Evolutionary conservation across 106 monocot species (phyloP).

Genomic region (Dendrobium nobile): DNA sequence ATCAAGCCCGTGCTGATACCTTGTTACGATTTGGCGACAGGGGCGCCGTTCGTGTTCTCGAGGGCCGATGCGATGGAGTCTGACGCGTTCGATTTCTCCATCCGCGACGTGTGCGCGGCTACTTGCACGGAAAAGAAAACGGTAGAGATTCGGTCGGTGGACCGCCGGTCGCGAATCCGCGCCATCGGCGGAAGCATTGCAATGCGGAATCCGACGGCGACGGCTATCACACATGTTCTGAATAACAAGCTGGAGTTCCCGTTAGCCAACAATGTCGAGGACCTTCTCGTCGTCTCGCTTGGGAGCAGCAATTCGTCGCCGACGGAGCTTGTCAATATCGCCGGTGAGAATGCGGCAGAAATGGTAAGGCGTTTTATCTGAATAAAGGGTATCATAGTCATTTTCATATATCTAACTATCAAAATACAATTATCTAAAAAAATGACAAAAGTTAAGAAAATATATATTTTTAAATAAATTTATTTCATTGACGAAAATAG

Average conservation of each 20-base stretch:
- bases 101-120: constrained; percentile 69
- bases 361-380: constrained; percentile 19
- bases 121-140: constrained; percentile 30
- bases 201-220: constrained; percentile 53
- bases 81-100: constrained; percentile 61
- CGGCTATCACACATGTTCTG: constrained; percentile 65
- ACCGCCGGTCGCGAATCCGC: constrained; percentile 18
- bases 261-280: constrained; percentile 32
- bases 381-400: too few species aligned
- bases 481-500: not conserved
- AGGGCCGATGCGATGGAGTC: constrained; percentile 75
- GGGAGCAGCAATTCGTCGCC: constrained; percentile 29
- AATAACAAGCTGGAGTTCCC: constrained; percentile 77
- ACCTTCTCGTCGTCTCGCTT: constrained; percentile 54
- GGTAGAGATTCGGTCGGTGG: constrained; percentile 16
- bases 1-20: constrained; percentile 71
- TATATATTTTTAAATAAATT: too few species aligned
- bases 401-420: too few species aligned
- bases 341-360: constrained; percentile 20
- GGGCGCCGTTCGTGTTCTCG: constrained; percentile 79
- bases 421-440: too few species aligned
- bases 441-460: too few species aligned
- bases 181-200: constrained; percentile 42
- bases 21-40: constrained; percentile 70
- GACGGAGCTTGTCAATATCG: constrained; percentile 22